Base-by-base conservation (phyloP, 2,329 filamentous ascomycete genomes). In the Penicillium sp. region DNA sequence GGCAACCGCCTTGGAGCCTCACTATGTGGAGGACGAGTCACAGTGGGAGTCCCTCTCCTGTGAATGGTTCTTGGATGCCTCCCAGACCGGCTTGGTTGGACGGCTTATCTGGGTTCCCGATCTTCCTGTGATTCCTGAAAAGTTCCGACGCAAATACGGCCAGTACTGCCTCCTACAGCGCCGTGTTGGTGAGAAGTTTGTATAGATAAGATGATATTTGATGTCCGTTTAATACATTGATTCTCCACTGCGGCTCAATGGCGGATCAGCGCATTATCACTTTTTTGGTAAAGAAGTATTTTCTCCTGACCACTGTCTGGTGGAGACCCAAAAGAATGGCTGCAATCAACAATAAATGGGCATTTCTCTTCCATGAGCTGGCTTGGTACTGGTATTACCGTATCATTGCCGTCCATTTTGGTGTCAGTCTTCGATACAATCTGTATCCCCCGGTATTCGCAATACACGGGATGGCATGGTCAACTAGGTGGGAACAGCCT, bases 31-130 rank as follows among this genome's bases (percentile, higher is more conserved):
- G 2, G 89, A 97, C 66, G 77, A 79, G 35, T 78, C 87, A n/a
- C 83, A 84, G 16, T 99, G 95, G 95, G 87, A 96, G 54, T 77
- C 83, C 46, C 78, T 96, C 18, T 82, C 85, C 55, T 98, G 95
- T 71, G 79, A 87, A 63, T 83, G 82, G 1, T 98, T 98, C 74
- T 81, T 99, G 13, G 95, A 99, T 73, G 85, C 89, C 0, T 85
- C 85, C 4, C 84, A 82, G 58, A 98, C 94, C 0, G 83, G 87
- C 44, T 76, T 90, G 11, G 63, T 97, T 5, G 89, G 89, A 2
- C 85, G 95, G 60, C 84, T 91, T 9, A 77, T 96, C 49, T 98
- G 92, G 91, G 73, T 96, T 37, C 95, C 95, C 2, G 84, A 92
- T 64, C 77, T 87, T 61, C 77, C 83, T 0, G 77, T 91, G 40